Conservation (phyloP, 2,329 filamentous ascomycete species). For the Waltergamsia citrina region DNA sequence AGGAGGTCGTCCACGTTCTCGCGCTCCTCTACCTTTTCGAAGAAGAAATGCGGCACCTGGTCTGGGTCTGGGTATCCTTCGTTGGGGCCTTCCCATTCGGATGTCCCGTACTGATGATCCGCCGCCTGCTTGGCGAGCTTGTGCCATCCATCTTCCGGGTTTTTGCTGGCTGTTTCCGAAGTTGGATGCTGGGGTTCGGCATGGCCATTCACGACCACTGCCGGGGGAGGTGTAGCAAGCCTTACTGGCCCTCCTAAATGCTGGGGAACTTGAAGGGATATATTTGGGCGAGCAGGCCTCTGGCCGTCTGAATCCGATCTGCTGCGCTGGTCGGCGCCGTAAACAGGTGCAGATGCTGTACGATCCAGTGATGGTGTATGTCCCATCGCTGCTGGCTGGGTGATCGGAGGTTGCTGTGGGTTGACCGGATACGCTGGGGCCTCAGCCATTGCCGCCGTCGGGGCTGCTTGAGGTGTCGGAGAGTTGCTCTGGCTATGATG, state of each 20-base stretch:
- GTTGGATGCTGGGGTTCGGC: background rate
- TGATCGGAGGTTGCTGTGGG: background rate
- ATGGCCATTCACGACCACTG: no score
- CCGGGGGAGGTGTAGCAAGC: slow-evolving; percentile 40
- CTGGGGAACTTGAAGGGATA: slow-evolving; percentile 33
- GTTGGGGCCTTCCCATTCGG: background rate
- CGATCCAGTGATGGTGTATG: background rate
- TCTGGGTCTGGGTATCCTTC: background rate
- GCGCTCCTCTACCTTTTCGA: slow-evolving; percentile 29
- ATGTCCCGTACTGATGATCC: no score
- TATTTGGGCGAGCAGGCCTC: slow-evolving; percentile 23
- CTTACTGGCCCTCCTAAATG: slow-evolving; percentile 50
- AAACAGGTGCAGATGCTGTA: background rate
- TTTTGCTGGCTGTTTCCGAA: background rate
- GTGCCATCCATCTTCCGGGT: background rate
- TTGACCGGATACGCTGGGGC: no score
- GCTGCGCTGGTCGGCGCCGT: background rate
- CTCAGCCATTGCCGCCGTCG: no score
- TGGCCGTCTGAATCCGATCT: background rate
- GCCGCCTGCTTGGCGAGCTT: background rate
- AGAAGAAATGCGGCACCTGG: slow-evolving; percentile 17
- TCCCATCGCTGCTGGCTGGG: background rate
- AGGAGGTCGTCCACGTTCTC: slow-evolving; percentile 51
- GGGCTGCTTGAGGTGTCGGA: no score
- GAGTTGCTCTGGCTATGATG: slow-evolving; percentile 13